Percentiles rank a stretch among this genome's conserved stretches.
Evolutionary conservation across 1,139 yeast genomes (phyloP).

Genomic region (Suhomyces kunorum): DNA sequence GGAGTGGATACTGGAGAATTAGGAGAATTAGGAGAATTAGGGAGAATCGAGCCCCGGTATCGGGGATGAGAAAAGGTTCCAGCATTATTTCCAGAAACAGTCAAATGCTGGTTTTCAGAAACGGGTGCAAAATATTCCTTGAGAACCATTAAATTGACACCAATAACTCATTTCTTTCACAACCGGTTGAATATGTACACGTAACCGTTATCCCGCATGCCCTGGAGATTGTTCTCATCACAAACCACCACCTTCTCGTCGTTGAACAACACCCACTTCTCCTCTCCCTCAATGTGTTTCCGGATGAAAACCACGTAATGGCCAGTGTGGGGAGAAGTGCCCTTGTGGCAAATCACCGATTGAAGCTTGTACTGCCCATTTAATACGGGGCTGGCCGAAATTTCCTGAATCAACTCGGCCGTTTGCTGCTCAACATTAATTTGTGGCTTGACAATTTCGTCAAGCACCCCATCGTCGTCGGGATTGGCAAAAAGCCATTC

Average conservation of each 20-base stretch:
- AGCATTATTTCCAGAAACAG: too few species aligned
- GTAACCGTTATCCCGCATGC: conserved; percentile 64
- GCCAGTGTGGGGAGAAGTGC: conserved; percentile 91
- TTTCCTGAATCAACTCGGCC: conserved; percentile 18
- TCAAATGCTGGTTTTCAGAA: too few species aligned
- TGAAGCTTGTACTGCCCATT: conserved; percentile 51
- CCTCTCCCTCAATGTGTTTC: conserved; percentile 36
- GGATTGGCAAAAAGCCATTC: conserved; percentile 88
- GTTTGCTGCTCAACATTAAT: conserved; percentile 27
- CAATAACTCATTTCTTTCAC: too few species aligned
- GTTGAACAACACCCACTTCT: conserved; percentile 82
- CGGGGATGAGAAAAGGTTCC: too few species aligned
- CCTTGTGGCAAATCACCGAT: conserved; percentile 90
- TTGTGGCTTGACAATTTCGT: conserved; percentile 12
- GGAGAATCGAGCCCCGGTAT: too few species aligned
- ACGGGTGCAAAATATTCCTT: too few species aligned
- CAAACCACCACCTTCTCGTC: conserved; percentile 90
- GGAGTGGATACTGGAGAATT: too few species aligned
- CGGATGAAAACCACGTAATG: conserved; percentile 88
- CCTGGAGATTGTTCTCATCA: conserved; percentile 59
- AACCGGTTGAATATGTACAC: conserved; percentile 48
- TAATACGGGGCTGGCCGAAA: conserved; percentile 10
- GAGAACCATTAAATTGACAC: too few species aligned
- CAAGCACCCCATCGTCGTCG: conserved; percentile 57
- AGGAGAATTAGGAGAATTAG: too few species aligned